Evolutionary conservation across 306 rosid species (phyloP).

Genomic region (Fragaria vesca): DNA sequence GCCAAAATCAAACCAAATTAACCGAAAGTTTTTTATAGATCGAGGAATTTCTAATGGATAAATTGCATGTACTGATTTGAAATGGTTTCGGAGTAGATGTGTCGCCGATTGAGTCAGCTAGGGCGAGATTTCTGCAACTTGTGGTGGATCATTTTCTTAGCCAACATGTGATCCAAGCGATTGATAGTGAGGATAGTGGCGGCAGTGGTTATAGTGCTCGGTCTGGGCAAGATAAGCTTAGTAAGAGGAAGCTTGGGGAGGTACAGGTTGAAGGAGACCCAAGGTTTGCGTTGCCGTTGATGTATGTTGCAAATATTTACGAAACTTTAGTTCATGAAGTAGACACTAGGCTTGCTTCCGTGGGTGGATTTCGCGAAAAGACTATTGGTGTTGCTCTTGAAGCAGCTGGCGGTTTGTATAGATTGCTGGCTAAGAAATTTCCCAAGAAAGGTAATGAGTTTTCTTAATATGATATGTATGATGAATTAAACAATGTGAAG

Average conservation of each 20-base stretch:
- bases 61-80: conserved; percentile 6
- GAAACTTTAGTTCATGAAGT: conserved; percentile 73
- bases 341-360: conserved; percentile 76
- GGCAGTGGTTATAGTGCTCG: conserved; percentile 32
- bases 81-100: conserved; percentile 48
- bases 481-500: not conserved
- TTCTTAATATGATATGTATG: not conserved
- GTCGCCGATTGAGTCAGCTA: conserved; percentile 77
- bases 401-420: conserved; percentile 97
- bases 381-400: conserved; percentile 96
- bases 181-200: conserved; percentile 64
- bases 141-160: conserved; percentile 75
- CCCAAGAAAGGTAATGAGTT: conserved; percentile 72
- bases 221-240: conserved; percentile 65
- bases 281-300: conserved; percentile 70
- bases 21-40: not conserved
- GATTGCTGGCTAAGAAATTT: conserved; percentile 86
- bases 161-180: conserved; percentile 52
- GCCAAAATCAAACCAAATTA: not conserved
- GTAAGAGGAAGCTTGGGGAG: conserved; percentile 78
- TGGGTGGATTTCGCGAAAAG: conserved; percentile 86
- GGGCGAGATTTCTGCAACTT: conserved; percentile 81
- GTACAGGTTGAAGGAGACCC: conserved; percentile 80
- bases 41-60: not conserved
- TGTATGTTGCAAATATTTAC: conserved; percentile 97